Conservation (phyloP, 73 alveolate species). For the Paramecium primaurelia region DNA sequence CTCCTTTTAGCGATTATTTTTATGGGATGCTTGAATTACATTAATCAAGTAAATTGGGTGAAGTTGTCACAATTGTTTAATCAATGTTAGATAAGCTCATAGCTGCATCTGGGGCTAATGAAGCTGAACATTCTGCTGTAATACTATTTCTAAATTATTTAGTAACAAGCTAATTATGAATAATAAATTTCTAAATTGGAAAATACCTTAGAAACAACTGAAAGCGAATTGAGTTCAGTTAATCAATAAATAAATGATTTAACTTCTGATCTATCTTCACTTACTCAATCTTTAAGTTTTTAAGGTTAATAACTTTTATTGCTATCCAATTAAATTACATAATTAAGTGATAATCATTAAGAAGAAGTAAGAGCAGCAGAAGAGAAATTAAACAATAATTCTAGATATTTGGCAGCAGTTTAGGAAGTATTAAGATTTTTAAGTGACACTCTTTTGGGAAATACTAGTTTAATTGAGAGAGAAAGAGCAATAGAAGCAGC, state of each 20-base stretch:
- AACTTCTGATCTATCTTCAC: conserved; percentile 2
- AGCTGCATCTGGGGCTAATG: background rate
- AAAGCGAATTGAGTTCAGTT: background rate
- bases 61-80: background rate
- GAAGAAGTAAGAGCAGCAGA: background rate
- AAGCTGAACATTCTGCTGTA: conserved; percentile 25
- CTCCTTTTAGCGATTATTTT: conserved; percentile 36
- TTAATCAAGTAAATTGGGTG: background rate
- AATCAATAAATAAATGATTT: background rate
- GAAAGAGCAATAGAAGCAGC: conserved; percentile 5
- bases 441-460: background rate
- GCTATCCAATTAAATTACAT: background rate
- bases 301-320: background rate
- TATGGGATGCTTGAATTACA: conserved; percentile 12
- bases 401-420: background rate
- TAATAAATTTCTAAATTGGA: background rate
- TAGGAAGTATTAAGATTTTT: background rate
- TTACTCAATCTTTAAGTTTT: background rate
- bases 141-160: background rate
- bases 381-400: background rate
- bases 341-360: background rate
- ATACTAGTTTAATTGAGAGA: background rate
- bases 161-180: conserved; percentile 20
- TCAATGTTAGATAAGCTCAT: background rate
- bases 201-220: background rate